These are phyloP conservation scores for Salix caprea DNA, from an alignment of 345 rosid species.

Conservation along the genomic window DNA sequence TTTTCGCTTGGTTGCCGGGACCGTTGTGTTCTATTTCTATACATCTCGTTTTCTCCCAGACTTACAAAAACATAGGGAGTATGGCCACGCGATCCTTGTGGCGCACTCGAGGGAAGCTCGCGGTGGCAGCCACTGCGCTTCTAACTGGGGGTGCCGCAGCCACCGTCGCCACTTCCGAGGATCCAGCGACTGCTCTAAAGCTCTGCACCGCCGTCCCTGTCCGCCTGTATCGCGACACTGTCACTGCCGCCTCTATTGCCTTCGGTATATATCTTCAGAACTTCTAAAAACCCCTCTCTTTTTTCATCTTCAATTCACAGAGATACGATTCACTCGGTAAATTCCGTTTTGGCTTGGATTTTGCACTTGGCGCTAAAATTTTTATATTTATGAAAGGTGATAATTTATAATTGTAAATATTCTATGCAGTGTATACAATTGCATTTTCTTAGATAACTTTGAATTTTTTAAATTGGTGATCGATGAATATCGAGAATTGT, in stretches of 20 bases:
- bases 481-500: not conserved
- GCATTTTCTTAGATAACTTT: not conserved
- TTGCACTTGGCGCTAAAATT: not conserved
- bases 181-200: constrained; percentile 64
- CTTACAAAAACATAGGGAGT: not conserved
- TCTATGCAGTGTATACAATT: not conserved
- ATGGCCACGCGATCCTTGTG: constrained; percentile 72
- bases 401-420: too few relatives aligned
- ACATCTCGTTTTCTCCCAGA: not conserved
- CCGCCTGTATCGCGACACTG: constrained; percentile 63
- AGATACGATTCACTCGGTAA: not conserved
- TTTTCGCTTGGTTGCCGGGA: not conserved
- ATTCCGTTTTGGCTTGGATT: not conserved
- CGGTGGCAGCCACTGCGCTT: constrained; percentile 53
- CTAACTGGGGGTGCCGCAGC: constrained; percentile 62
- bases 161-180: constrained; percentile 57
- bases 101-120: constrained; percentile 58
- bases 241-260: constrained; percentile 79
- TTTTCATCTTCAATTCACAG: not conserved
- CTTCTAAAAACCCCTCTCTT: not conserved
- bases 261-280: constrained; percentile 45
- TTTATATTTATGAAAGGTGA: not conserved
- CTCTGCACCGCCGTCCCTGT: constrained; percentile 73
- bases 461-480: not conserved
- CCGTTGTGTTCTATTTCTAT: not conserved